These are phyloP conservation scores for Pisolithus albus DNA, from an alignment of 768 basidiomycete genomes.

Conservation along the genomic window DNA sequence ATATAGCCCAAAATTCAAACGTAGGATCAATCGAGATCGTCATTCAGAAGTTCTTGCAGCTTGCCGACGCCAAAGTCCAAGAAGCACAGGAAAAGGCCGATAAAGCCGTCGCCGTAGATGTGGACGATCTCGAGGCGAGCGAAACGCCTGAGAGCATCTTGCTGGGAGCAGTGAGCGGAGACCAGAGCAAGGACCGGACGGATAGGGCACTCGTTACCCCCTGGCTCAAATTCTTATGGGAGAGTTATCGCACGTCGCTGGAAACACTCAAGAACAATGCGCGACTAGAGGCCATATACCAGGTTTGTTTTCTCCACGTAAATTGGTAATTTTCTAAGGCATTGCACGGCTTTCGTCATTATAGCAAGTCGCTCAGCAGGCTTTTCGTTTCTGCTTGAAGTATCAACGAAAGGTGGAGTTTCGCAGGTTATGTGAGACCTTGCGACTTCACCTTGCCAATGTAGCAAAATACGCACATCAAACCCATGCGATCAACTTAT, in stretches of 20 bases:
- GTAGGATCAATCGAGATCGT: constrained; percentile 90
- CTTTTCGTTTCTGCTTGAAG: constrained; percentile 93
- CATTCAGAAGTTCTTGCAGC: constrained; percentile 76
- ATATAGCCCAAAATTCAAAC: constrained; percentile 90
- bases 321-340: neutral
- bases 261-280: constrained; percentile 97
- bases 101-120: constrained; percentile 67
- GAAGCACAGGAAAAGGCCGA: constrained; percentile 86
- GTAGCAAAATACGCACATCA: constrained; percentile 95
- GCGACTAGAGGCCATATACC: constrained; percentile 87
- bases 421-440: constrained; percentile 91
- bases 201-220: constrained; percentile 94
- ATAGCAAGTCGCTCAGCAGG: constrained; percentile 92
- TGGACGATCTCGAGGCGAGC: constrained; percentile 93
- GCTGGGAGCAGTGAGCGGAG: constrained; percentile 81
- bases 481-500: constrained; percentile 89
- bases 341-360: neutral
- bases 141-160: constrained; percentile 92
- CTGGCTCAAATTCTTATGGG: constrained; percentile 99
- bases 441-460: constrained; percentile 89
- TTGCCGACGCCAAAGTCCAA: constrained; percentile 74
- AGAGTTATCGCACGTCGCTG: constrained; percentile 91
- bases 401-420: constrained; percentile 96
- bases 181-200: constrained; percentile 90
- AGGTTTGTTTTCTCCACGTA: constrained; percentile 43